Base-by-base conservation (phyloP, 2,329 filamentous ascomycete species). In the Aspergillaceae sp. region DNA sequence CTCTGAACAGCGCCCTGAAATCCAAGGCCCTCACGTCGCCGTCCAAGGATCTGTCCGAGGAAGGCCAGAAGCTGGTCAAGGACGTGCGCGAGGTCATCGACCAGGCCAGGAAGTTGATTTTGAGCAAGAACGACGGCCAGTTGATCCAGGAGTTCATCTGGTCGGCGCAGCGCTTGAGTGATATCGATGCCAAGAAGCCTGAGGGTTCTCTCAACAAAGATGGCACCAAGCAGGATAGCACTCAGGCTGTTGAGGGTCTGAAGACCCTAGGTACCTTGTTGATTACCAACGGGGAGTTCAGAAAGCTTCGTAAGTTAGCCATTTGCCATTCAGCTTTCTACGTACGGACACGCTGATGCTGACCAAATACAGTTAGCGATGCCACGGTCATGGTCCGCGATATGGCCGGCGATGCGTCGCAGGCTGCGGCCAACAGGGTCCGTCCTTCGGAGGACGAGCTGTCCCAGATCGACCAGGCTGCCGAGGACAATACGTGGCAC, bases 121-220 rank as follows among this genome's bases (percentile, higher is more conserved):
- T 98, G 28, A 86, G 84, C 71, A 98, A 97, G 78, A 98, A 98
- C 64, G 80, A 95, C 49, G 92, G 90, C 62, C 89, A 98, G 60
- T 72, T 97, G 48, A 73, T 98, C 19, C 92, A 98, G 64, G 90
- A 98, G 60, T 97, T 98, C 69, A 87, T 97, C 69, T 98, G 87
- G 85, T 86, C 95, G 64, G 90, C 89, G 0, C 82, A 88, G 62
- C 78, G 86, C 41, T 82, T 92, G 51, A 79, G 82, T 44, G 71
- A 79, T 47, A 82, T 76, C 58, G 74, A 77, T 43, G 75, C 87
- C 28, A 66, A 71, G 48, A 68, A 75, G 1, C 86, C 87, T 3
- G 74, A 76, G 46, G 77, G 80, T 1, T 84, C 88, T 0, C 58
- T 94, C 41, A 78, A 81, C 62, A 94, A 88, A 73, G 82, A 86